Conservation (phyloP, 257 asterid species). For the Lithospermum erythrorhizon region DNA sequence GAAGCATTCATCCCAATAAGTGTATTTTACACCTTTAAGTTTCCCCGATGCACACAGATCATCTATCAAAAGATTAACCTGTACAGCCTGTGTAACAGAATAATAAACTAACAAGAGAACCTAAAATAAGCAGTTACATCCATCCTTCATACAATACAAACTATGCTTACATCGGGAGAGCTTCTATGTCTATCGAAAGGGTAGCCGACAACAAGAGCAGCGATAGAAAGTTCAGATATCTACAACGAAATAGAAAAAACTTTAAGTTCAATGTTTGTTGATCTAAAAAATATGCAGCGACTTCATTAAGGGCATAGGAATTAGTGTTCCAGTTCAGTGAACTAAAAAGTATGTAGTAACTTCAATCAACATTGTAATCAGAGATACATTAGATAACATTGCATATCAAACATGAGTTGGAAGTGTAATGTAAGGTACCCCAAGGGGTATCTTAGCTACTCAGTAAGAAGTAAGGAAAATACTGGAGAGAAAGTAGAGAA, state of each 20-base stretch:
- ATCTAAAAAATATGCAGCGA: no score
- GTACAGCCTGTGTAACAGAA: constrained; percentile 41
- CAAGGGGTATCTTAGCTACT: no score
- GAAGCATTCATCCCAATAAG: constrained; percentile 73
- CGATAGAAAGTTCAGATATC: constrained; percentile 52
- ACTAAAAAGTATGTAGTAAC: not conserved
- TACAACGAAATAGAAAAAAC: constrained; percentile 18
- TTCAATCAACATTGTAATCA: not conserved
- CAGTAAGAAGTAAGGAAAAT: no score
- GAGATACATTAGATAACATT: not conserved
- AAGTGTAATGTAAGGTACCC: not conserved
- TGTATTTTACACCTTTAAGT: constrained; percentile 57
- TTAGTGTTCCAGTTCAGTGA: not conserved
- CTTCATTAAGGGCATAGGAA: no score
- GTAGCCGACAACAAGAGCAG: constrained; percentile 54
- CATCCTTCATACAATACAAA: constrained; percentile 2
- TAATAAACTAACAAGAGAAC: constrained; percentile 7
- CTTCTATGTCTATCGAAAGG: constrained; percentile 40
- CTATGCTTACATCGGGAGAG: constrained; percentile 28
- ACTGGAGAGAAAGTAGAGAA: no score
- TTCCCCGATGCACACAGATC: constrained; percentile 61
- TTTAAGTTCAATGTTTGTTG: not conserved
- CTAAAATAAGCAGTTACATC: constrained; percentile 2
- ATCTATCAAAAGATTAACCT: constrained; percentile 52
- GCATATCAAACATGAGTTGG: not conserved